Evolutionary conservation across 495 filamentous ascomycete genomes (phyloP).

Genomic region (Aspergillus bertholletiae): DNA sequence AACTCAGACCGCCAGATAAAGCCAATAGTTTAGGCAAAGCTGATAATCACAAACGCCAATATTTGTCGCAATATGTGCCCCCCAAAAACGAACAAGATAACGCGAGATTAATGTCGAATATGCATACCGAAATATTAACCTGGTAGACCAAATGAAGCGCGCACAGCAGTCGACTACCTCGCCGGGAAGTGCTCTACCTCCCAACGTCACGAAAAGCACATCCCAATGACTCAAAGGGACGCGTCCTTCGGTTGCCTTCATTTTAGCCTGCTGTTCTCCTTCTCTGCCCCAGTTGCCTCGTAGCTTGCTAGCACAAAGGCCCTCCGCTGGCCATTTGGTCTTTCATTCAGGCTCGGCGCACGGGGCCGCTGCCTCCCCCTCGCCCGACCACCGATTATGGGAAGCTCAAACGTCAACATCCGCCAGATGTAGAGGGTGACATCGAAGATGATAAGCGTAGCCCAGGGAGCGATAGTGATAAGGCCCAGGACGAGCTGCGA

Average conservation of each 20-base stretch:
- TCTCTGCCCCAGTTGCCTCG: conserved; percentile 1
- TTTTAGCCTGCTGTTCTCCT: background rate
- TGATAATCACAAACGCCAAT: too few species aligned
- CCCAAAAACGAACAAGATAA: background rate
- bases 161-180: background rate
- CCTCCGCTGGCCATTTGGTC: conserved; percentile 51
- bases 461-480: conserved; percentile 65
- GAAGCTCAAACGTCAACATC: conserved; percentile 54
- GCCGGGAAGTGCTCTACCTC: background rate
- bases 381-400: conserved; percentile 60
- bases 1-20: background rate
- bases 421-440: conserved; percentile 62
- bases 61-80: background rate
- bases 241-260: background rate
- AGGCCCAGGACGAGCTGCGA: conserved; percentile 56
- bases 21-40: too few species aligned
- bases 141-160: background rate
- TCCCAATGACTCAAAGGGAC: too few species aligned
- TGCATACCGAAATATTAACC: background rate
- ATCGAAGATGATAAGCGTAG: conserved; percentile 63
- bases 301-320: conserved; percentile 43
- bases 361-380: conserved; percentile 58
- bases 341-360: conserved; percentile 60
- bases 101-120: background rate
- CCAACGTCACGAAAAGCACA: too few species aligned